Base-by-base conservation (phyloP, 345 rosid genomes). In the Camelina laxa region DNA sequence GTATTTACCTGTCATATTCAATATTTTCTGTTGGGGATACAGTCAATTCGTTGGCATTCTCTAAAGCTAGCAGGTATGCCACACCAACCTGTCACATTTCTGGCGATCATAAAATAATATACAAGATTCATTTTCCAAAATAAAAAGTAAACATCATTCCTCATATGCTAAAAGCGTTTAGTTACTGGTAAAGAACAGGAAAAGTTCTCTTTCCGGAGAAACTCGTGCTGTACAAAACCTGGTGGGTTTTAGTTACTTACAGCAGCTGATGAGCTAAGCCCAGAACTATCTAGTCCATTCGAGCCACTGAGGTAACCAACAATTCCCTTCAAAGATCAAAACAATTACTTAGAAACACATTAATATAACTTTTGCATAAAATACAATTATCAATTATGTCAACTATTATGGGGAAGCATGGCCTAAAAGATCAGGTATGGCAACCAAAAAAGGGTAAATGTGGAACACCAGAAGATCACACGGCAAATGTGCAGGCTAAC, bases 211-310 rank as follows among this genome's bases (percentile, higher is more conserved):
- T 42, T 49, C 27, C 9, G 12, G 59, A 53, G 70, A 67, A 60
- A 54, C n/a, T 36, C 56, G 15, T 61, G 60, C 31, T 55, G 56
- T 73, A 15, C 8, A 7, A 62, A 65, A 61, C 21, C 64, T 47
- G 39, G 56, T 44, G 6, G 53, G 47, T 36, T 66, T 38, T 30
- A 41, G 45, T 62, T 68, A 87, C 98, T 82, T 85, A 94, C 97
- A 36, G 98, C 96, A 77, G 98, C 96, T 54, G 97, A 94, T 75
- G 98, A 94, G 84, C 98, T 94, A 78, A 94, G 97, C 67, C 98
- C 98, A 17, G 97, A 90, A 77, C 96, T 86, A 76, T 94, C 98
- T 82, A 94, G 86, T 78, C 88, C 92, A 81, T 88, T 84, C 49
- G 96, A 84, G 67, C 97, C 97, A 82, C 84, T 87, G 51, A 89